A percentile compares a stretch with the other conserved stretches of the same genome.
Evolutionary conservation across 148 eudicot species (phyloP).

Genomic region (Arctostaphylos glauca): DNA sequence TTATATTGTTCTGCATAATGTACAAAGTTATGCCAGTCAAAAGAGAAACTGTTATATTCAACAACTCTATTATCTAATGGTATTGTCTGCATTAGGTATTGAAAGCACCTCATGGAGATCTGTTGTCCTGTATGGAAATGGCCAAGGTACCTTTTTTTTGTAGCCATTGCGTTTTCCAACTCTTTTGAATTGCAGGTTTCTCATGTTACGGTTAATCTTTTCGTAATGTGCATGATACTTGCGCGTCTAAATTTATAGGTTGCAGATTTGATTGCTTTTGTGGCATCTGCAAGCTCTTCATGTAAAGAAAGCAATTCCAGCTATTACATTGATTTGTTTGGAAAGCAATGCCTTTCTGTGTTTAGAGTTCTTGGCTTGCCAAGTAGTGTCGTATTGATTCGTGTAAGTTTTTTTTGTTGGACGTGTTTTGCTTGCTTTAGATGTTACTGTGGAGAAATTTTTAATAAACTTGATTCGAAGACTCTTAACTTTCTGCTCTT

Average conservation of each 20-base stretch:
- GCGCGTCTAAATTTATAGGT: slow-evolving; percentile 40
- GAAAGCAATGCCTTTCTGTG: slow-evolving; percentile 87
- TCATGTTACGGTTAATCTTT: neutral
- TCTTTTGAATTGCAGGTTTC: neutral
- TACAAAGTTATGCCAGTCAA: neutral
- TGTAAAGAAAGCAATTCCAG: slow-evolving; percentile 43
- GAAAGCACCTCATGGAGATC: slow-evolving; percentile 91
- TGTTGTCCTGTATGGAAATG: slow-evolving; percentile 89
- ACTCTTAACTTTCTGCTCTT: neutral
- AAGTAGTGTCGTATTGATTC: slow-evolving; percentile 67
- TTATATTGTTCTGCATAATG: neutral
- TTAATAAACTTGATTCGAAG: slow-evolving; percentile 10
- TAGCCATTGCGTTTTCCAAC: neutral
- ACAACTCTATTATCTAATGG: neutral
- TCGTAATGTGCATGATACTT: slow-evolving; percentile 4
- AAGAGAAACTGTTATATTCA: neutral
- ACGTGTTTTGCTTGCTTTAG: neutral
- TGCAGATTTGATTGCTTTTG: slow-evolving; percentile 95
- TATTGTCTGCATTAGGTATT: slow-evolving; percentile 45
- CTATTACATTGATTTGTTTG: slow-evolving; percentile 73
- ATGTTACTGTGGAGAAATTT: neutral
- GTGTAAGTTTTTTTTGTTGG: slow-evolving; percentile 50
- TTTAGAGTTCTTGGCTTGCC: slow-evolving; percentile 91
- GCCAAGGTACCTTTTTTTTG: slow-evolving; percentile 56
- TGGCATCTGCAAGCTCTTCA: slow-evolving; percentile 67